These are phyloP conservation scores for Blastobotrys petasosporus DNA, from an alignment of 1,139 yeast genomes.

Conservation along the genomic window DNA sequence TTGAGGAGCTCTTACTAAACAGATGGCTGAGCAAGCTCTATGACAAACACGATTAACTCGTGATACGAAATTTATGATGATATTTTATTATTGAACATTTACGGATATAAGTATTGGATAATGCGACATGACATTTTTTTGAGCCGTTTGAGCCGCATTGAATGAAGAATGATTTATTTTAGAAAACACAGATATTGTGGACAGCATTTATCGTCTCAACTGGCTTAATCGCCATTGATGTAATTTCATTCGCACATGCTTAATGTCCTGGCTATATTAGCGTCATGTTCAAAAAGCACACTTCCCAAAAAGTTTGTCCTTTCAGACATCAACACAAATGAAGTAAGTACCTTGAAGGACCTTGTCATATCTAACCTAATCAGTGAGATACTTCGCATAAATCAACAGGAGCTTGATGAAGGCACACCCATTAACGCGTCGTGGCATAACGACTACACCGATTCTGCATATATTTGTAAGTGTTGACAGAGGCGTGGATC, in stretches of 20 bases:
- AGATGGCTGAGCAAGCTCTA: slow-evolving; percentile 41
- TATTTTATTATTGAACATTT: too few species aligned
- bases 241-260: too few species aligned
- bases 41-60: slow-evolving; percentile 2
- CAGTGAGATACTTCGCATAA: slow-evolving; percentile 51
- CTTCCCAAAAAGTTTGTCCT: neutral
- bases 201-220: too few species aligned
- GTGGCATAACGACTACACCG: slow-evolving; percentile 84
- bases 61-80: too few species aligned
- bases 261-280: too few species aligned
- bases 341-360: neutral
- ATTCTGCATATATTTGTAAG: slow-evolving; percentile 52
- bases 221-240: too few species aligned
- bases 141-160: too few species aligned
- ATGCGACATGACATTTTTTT: too few species aligned
- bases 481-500: neutral
- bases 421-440: slow-evolving; percentile 62
- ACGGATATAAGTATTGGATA: too few species aligned
- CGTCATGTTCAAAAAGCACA: neutral
- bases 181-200: too few species aligned
- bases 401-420: slow-evolving; percentile 57
- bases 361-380: neutral
- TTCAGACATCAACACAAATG: neutral
- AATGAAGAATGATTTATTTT: too few species aligned
- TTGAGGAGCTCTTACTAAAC: slow-evolving; percentile 42